Base-by-base conservation (phyloP, 176 grass and related monocot genomes). In the Musa beccarii region DNA sequence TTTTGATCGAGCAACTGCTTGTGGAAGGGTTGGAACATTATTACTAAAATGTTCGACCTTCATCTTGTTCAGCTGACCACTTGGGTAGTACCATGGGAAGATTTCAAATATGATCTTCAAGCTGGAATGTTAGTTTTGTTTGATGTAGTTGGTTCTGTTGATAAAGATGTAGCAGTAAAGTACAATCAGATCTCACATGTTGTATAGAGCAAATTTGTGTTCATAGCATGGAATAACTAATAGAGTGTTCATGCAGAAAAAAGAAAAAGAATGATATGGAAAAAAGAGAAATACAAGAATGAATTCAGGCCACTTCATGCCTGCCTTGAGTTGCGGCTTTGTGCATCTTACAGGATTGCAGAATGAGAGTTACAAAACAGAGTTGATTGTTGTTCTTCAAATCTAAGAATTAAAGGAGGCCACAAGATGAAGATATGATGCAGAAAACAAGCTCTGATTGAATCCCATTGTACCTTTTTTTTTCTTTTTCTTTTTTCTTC, bases 181-280 rank as follows among this genome's bases (percentile, higher is more conserved):
- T 28, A 66, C 20, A 21, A 66, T 66, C 63, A 66, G 21, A 64
- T 10, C 53, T 53, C 23, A 14, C 69, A 72, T 53, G 11, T 52
- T 72, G 69, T 72, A 72, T 14, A 72, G 50, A 72, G 50, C 17
- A 51, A 71, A 52, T 51, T 72, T 72, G 69, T 72, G 69, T 53
- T 51, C 69, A 72, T 72, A 72, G 49, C 68, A 51, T 71, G 69
- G n/a, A 72, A 72, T n/a, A 24, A 23, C 34, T 43, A 52, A 43
- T 6, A 34, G 28, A 11, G 13, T 52, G 19, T 72, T 52, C 1
- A 53, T 72, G 69, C 8, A 72, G 51, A 72, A n/a, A 69, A 65
- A 64, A 68, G 22, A 29, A 4, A 22, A 72, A 43, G 3, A 43
- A 43, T 43, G 4, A 43, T 43, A 72, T 53, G 69, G 10, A 52